Evolutionary conservation across 2,329 filamentous ascomycete genomes (phyloP).

Genomic region (Paraphaeosphaeria minitans): DNA sequence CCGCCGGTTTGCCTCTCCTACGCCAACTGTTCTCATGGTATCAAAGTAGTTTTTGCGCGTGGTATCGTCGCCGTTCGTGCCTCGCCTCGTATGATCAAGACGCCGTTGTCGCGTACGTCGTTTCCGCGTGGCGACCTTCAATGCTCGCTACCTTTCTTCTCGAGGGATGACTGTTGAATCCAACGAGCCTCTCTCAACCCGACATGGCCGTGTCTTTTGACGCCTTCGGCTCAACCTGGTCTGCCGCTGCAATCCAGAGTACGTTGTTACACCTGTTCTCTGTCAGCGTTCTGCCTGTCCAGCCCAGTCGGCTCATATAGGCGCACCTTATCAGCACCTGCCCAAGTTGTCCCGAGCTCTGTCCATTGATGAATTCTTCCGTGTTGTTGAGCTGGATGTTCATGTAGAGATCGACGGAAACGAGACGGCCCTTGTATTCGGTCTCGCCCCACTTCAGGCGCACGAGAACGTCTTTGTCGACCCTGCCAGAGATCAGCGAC

Average conservation of each 20-base stretch:
- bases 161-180: not conserved
- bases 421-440: slow-evolving; percentile 92
- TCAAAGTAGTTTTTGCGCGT: slow-evolving; percentile 16
- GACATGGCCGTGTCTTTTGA: slow-evolving; percentile 48
- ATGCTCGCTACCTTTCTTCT: not conserved
- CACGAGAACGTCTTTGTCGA: slow-evolving; percentile 89
- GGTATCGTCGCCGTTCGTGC: slow-evolving; percentile 7
- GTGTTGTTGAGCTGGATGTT: slow-evolving; percentile 92
- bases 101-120: not conserved
- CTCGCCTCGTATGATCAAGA: not conserved
- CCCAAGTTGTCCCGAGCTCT: slow-evolving; percentile 82
- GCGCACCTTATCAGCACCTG: slow-evolving; percentile 85
- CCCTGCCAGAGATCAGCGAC: slow-evolving; percentile 54
- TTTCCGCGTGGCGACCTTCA: not conserved
- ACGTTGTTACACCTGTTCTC: slow-evolving; percentile 85
- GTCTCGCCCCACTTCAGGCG: slow-evolving; percentile 98
- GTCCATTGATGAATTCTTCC: slow-evolving; percentile 89
- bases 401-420: slow-evolving; percentile 98
- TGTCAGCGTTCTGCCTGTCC: slow-evolving; percentile 8
- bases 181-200: slow-evolving; percentile 35
- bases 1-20: slow-evolving; percentile 14
- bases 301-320: not conserved
- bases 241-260: slow-evolving; percentile 77
- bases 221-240: slow-evolving; percentile 52
- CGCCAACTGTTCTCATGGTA: slow-evolving; percentile 20